These are phyloP conservation scores for Tulasnella sp. DNA, from an alignment of 768 basidiomycete species.

Conservation along the genomic window DNA sequence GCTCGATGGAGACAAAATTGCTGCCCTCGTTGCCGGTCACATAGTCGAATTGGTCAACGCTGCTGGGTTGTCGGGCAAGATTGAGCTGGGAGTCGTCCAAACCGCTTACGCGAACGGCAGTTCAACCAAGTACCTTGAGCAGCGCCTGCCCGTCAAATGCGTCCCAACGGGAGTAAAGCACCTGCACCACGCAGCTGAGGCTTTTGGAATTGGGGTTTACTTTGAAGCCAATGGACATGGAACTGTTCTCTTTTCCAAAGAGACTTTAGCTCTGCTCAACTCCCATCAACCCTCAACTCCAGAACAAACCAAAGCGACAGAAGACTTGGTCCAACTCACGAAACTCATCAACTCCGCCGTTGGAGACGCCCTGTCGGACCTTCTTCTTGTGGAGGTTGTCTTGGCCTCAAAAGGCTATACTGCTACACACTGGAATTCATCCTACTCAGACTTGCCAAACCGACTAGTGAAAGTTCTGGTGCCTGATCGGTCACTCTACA, in stretches of 20 bases:
- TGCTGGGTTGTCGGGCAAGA: constrained; percentile 72
- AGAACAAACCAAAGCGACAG: constrained; percentile 78
- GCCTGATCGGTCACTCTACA: constrained; percentile 76
- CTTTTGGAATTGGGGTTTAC: constrained; percentile 95
- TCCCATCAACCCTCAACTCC: constrained; percentile 75
- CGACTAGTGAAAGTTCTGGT: constrained; percentile 93
- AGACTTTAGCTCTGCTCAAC: constrained; percentile 64
- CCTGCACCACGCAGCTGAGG: constrained; percentile 94
- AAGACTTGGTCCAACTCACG: constrained; percentile 74
- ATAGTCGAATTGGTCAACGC: constrained; percentile 86
- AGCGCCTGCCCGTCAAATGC: constrained; percentile 94
- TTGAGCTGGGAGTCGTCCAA: constrained; percentile 94
- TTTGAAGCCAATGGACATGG: constrained; percentile 99
- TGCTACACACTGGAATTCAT: constrained; percentile 84
- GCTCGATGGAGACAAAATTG: constrained; percentile 98
- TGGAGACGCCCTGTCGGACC: constrained; percentile 94
- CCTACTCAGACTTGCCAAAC: constrained; percentile 94
- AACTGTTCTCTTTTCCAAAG: constrained; percentile 89
- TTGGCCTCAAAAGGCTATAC: constrained; percentile 87
- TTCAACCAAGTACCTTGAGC: constrained; percentile 86
- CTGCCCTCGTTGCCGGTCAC: constrained; percentile 89
- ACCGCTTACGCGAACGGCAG: constrained; percentile 98
- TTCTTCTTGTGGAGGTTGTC: constrained; percentile 92
- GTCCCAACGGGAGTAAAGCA: constrained; percentile 98
- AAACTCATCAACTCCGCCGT: constrained; percentile 97